Percentiles rank a stretch among this genome's conserved stretches.
Evolutionary conservation across 768 basidiomycete genomes (phyloP).

Genomic region (Boletus coccyginus): DNA sequence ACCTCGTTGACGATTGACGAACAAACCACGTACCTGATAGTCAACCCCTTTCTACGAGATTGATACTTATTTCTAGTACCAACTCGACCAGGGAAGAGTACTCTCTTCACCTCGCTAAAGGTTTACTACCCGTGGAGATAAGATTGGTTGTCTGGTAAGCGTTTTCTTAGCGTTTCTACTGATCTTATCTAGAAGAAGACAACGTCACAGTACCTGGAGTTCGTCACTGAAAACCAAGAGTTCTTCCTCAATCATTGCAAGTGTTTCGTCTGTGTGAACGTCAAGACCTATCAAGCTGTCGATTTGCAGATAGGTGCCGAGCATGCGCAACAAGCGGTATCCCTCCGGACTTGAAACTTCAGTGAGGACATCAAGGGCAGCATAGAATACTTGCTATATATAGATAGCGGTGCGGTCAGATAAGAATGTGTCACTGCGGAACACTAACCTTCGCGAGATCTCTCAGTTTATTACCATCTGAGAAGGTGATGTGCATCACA

Average conservation of each 20-base stretch:
- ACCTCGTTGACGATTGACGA: too few relatives aligned
- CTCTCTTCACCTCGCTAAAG: too few relatives aligned
- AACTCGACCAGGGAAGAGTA: too few relatives aligned
- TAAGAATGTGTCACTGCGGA: background rate
- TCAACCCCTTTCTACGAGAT: too few relatives aligned
- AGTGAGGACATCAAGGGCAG: background rate
- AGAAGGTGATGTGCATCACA: background rate
- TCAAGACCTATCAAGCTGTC: conserved; percentile 29
- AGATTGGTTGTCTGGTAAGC: too few relatives aligned
- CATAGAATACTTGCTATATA: conserved; percentile 1
- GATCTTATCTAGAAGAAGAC: too few relatives aligned
- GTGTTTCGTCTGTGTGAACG: conserved; percentile 26
- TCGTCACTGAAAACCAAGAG: background rate
- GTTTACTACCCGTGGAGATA: too few relatives aligned
- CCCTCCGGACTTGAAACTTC: conserved; percentile 7
- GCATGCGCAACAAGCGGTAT: conserved; percentile 25
- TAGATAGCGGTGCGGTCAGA: background rate
- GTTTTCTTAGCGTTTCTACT: too few relatives aligned
- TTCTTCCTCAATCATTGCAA: background rate
- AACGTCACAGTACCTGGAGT: background rate
- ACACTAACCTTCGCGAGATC: conserved; percentile 1
- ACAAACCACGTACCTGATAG: too few relatives aligned
- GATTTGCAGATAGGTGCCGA: conserved; percentile 32
- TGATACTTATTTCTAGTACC: too few relatives aligned
- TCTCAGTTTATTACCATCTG: conserved; percentile 1